Conservation (phyloP, 257 asterid species). For the Oldenlandia corymbosa region DNA sequence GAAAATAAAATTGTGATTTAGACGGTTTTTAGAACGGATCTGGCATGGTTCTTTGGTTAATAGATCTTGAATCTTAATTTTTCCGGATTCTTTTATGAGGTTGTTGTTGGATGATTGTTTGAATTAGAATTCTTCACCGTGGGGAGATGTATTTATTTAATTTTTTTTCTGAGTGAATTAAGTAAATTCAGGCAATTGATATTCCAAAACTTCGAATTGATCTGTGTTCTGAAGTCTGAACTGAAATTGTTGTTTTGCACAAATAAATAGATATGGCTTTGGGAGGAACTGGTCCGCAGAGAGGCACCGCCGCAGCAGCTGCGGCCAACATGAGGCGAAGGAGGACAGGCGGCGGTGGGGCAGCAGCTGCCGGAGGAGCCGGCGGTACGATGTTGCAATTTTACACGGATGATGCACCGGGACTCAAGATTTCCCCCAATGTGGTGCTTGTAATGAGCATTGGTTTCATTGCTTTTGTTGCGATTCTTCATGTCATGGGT, state of each 20-base stretch:
- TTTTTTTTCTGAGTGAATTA: background rate
- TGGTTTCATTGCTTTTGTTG: conserved; percentile 37
- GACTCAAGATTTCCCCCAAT: conserved; percentile 35
- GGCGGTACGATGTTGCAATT: conserved; percentile 40
- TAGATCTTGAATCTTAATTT: too few species aligned
- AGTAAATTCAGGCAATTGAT: background rate
- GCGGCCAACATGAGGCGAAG: conserved; percentile 33
- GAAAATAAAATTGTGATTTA: too few species aligned
- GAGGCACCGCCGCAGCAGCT: conserved; percentile 38
- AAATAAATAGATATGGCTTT: conserved; percentile 31
- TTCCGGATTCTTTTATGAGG: too few species aligned
- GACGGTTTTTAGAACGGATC: too few species aligned
- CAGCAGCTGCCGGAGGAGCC: conserved; percentile 25
- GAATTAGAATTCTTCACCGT: too few species aligned
- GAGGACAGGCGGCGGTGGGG: conserved; percentile 25
- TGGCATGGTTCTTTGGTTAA: too few species aligned
- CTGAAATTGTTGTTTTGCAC: background rate
- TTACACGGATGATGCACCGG: conserved; percentile 38
- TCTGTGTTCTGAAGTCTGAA: conserved; percentile 4
- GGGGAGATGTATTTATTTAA: too few species aligned
- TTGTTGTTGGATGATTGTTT: too few species aligned
- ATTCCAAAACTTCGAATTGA: too few species aligned
- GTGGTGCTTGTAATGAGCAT: conserved; percentile 41
- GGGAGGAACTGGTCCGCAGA: conserved; percentile 32
- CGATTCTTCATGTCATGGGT: conserved; percentile 36